These are phyloP conservation scores for Rhizomucor miehei DNA, from an alignment of 371 early-diverging fungal genomes.

Conservation along the genomic window DNA sequence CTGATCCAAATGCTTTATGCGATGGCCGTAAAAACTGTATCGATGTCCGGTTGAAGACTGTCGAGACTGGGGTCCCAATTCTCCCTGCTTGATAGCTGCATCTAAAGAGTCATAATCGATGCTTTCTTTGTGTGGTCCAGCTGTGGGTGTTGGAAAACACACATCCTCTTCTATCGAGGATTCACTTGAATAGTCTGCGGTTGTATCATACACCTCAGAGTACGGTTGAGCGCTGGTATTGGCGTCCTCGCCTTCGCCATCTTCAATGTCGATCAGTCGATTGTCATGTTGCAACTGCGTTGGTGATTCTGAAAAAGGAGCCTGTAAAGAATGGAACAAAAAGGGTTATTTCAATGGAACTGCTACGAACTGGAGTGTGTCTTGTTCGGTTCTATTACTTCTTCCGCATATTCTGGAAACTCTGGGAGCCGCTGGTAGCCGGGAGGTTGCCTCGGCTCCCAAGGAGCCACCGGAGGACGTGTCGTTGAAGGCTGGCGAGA, in stretches of 20 bases:
- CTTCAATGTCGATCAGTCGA: too few species aligned
- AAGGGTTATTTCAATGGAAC: too few species aligned
- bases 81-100: slow-evolving; percentile 6
- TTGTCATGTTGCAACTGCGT: too few species aligned
- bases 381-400: too few species aligned
- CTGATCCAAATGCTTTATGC: slow-evolving; percentile 14
- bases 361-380: too few species aligned
- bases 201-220: slow-evolving; percentile 6
- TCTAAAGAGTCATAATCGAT: slow-evolving; percentile 30
- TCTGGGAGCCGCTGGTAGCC: too few species aligned
- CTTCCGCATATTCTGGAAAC: too few species aligned
- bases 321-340: too few species aligned
- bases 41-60: slow-evolving; percentile 2
- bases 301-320: too few species aligned
- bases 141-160: slow-evolving; percentile 35
- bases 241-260: not conserved
- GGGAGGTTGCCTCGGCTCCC: too few species aligned
- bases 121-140: slow-evolving; percentile 23
- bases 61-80: not conserved
- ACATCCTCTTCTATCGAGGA: slow-evolving; percentile 38
- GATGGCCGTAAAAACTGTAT: slow-evolving; percentile 17
- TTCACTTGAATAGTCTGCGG: slow-evolving; percentile 13
- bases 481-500: too few species aligned
- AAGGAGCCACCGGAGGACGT: too few species aligned
- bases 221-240: not conserved